phyloP scores from a whole-genome alignment of 495 filamentous ascomycete species.

The Daldinia grandis region DNA sequence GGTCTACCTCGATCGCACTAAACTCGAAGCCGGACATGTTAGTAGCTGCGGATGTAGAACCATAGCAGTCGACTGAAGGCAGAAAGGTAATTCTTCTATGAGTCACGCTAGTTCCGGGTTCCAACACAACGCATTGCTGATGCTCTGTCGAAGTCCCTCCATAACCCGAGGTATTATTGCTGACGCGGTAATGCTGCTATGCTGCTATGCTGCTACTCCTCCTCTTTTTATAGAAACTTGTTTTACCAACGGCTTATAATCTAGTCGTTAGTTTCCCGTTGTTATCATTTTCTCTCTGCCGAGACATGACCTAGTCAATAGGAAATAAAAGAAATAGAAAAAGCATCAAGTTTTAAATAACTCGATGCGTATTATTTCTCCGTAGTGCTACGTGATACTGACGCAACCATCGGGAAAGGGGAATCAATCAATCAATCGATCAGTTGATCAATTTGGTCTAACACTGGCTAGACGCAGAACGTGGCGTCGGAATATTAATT shows the following conservation, averaged over 20 bases:
- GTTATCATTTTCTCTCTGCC: not conserved
- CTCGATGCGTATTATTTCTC: not conserved
- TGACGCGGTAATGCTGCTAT: too few relatives aligned
- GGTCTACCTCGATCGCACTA: slow-evolving; percentile 67
- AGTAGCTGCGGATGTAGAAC: slow-evolving; percentile 20
- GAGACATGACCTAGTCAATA: not conserved
- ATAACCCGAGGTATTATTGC: not conserved
- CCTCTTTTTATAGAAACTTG: not conserved
- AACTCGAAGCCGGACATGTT: slow-evolving; percentile 21
- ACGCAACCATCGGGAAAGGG: slow-evolving; percentile 32
- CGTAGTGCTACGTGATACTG: slow-evolving; percentile 53
- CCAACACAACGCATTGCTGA: slow-evolving; percentile 8
- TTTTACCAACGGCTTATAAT: not conserved
- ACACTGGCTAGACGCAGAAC: slow-evolving; percentile 27
- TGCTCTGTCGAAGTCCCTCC: slow-evolving; percentile 3
- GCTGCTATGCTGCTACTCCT: slow-evolving; percentile 1
- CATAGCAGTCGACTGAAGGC: slow-evolving; percentile 9
- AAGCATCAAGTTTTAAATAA: not conserved
- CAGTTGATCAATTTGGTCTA: slow-evolving; percentile 21
- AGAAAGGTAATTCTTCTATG: slow-evolving; percentile 8
- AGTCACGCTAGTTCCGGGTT: not conserved
- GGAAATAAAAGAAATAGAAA: not conserved
- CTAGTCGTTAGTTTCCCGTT: not conserved
- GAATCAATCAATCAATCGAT: too few relatives aligned
- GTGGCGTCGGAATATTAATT: not conserved